phyloP scores from a whole-genome alignment of 2,329 filamentous ascomycete species.

The Beauveria pseudobassiana region DNA sequence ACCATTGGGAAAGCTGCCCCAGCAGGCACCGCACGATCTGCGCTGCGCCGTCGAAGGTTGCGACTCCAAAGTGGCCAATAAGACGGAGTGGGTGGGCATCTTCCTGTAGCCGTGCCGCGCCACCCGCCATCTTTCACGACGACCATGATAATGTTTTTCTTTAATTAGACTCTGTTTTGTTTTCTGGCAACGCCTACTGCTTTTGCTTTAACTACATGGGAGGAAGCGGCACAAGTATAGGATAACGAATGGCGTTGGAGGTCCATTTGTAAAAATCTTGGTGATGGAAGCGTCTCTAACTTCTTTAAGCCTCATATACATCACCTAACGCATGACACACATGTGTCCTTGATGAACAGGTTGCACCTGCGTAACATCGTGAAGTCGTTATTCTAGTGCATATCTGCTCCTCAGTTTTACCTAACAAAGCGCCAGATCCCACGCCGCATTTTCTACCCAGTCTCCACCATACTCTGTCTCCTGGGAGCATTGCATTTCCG shows the following conservation, averaged over 20 bases:
- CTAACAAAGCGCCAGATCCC: conserved; percentile 17
- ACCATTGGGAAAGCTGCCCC: conserved; percentile 22
- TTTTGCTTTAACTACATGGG: background rate
- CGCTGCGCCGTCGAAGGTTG: conserved; percentile 53
- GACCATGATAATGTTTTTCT: background rate
- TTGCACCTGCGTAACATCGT: too few relatives aligned
- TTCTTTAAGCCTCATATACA: background rate
- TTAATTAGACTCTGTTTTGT: background rate
- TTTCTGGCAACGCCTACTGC: background rate
- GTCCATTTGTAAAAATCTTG: background rate
- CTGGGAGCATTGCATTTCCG: conserved; percentile 21
- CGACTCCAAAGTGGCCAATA: conserved; percentile 42
- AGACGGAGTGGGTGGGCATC: conserved; percentile 55
- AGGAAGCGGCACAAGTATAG: background rate
- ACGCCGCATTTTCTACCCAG: conserved; percentile 30
- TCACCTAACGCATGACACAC: background rate
- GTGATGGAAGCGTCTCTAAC: background rate
- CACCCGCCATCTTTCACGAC: background rate
- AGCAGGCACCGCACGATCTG: conserved; percentile 25
- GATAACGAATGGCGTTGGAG: background rate
- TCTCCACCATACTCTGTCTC: conserved; percentile 32
- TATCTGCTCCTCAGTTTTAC: background rate
- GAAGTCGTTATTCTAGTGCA: background rate
- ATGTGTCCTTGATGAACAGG: background rate
- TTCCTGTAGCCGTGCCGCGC: conserved; percentile 35